phyloP scores from a whole-genome alignment of 2,329 filamentous ascomycete genomes.

The Daldinia eschscholtzii region DNA sequence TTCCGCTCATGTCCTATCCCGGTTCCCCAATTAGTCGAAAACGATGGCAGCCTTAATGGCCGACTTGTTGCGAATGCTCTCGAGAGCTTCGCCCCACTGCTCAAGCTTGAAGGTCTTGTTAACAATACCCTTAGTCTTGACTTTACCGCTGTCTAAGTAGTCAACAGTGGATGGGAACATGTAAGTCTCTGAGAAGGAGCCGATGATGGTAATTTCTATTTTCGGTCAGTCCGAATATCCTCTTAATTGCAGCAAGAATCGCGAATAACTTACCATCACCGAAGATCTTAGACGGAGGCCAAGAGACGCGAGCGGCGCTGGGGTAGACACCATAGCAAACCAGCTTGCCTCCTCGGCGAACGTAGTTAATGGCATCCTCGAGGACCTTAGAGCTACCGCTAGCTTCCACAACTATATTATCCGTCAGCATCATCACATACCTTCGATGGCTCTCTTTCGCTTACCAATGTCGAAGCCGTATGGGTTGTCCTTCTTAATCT shows the following conservation, averaged over 20 bases:
- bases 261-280: conserved; percentile 55
- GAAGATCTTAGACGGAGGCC: conserved; percentile 80
- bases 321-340: conserved; percentile 80
- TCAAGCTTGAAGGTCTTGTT: conserved; percentile 81
- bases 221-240: conserved; percentile 49
- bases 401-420: conserved; percentile 69
- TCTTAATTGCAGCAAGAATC: neutral
- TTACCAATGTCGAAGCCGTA: conserved; percentile 78
- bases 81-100: conserved; percentile 76
- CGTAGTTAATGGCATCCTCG: conserved; percentile 78
- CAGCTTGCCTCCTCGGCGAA: conserved; percentile 77
- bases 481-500: conserved; percentile 73
- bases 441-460: conserved; percentile 28
- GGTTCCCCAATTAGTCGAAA: conserved; percentile 65
- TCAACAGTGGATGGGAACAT: conserved; percentile 72
- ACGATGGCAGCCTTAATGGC: conserved; percentile 81
- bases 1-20: conserved; percentile 4
- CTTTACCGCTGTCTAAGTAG: conserved; percentile 70
- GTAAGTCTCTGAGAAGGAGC: conserved; percentile 79
- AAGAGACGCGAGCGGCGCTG: conserved; percentile 71
- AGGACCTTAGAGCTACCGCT: conserved; percentile 77
- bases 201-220: conserved; percentile 78
- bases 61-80: conserved; percentile 78
- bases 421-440: conserved; percentile 23
- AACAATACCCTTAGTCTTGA: conserved; percentile 75